Base-by-base conservation (phyloP, 495 filamentous ascomycete genomes). In the Margaritispora aquatica region DNA sequence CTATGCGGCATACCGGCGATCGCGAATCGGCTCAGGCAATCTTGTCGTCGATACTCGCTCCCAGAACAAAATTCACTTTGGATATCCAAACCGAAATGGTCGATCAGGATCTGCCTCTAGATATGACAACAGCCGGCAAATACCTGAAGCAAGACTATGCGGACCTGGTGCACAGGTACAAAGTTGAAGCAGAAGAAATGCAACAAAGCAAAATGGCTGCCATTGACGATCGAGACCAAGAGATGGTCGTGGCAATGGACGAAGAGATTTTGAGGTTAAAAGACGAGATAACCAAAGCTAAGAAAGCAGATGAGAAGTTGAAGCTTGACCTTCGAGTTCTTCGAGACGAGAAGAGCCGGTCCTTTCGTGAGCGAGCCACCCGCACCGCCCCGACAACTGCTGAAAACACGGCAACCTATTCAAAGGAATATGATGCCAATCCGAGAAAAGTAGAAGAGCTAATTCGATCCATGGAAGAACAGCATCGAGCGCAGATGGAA, bases 51-150 rank as follows among this genome's bases (percentile, higher is more conserved):
- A 19, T 57, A 19, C 36, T 57, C 15, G 27, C 22, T 23, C n/a
- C 46, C 9, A 13, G 49, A 11, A n/a, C 36, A 4, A 48, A 26
- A 38, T 26, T 57, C 13, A 26, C 22, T 19, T 19, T 57, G 20
- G 55, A 47, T 41, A 48, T 57, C n/a, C 55, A 57, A 22, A 57
- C 19, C 11, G 34, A 57, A 26, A 48, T 57, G 38, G 22, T 57
- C 27, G 55, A 47, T 13, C 22, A 48, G 41, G 22, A 22, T 3
- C 15, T 29, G 36, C 22, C 15, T 2, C 38, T 57, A 26, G 55
- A 47, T 41, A 19, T 22, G 44, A 57, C 55, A 10, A 44, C 20
- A 23, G 55, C 46, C 19, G 55, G 55, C 8, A 24, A 27, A 29
- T 47, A 24, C 26, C 19, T 57, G 19, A 21, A 8, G n/a, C 36